Base-by-base conservation (phyloP, 2,329 filamentous ascomycete species). In the Epichloe scottii region DNA sequence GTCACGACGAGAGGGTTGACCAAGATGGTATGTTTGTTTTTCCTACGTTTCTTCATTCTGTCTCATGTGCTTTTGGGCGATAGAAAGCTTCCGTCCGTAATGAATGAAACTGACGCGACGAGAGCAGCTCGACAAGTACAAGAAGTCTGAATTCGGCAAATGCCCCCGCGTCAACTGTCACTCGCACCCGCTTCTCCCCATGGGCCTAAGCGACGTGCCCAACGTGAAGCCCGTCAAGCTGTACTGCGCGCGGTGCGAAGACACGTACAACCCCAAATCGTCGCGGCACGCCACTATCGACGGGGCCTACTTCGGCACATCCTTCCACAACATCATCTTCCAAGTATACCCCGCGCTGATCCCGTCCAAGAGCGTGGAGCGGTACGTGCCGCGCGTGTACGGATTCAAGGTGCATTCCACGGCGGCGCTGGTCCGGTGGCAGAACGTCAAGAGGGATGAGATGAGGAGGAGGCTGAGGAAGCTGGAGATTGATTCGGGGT, bases 311-410 rank as follows among this genome's bases (percentile, higher is more conserved):
- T 98, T 98, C 60, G 93, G 93, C 59, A 90, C 91, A 46, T 95
- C 88, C 3, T 98, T 98, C 76, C 91, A 96, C 76, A 96, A 96
- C 71, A 96, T 98, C 69, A 82, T 98, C 55, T 97, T 98, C 75
- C 93, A 98, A 68, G 93, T 98, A 51, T 97, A 97, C 66, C 91
- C 93, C 5, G 82, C 87, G 23, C 77, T 98, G 59, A 82, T 94
- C 48, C 93, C 93, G 3, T 75, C 82, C 58, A 98, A 97, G 77
- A 89, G 82, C 59, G 76, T 83, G 55, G 83, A 89, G 57, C 81
- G 93, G 58, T 96, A 97, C 69, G 80, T 91, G 51, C 93, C 93
- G 23, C 82, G 87, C 53, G 85, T 95, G 54, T 98, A 93, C 67
- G 93, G 93, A 35, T 98, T 98, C 76, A 89, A 88, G 63, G 89